A percentile compares a stretch with the other conserved stretches of the same genome.
These are phyloP conservation scores for Rhodotorula sp. DNA, from an alignment of 1,284 basidiomycete species.

Conservation along the genomic window DNA sequence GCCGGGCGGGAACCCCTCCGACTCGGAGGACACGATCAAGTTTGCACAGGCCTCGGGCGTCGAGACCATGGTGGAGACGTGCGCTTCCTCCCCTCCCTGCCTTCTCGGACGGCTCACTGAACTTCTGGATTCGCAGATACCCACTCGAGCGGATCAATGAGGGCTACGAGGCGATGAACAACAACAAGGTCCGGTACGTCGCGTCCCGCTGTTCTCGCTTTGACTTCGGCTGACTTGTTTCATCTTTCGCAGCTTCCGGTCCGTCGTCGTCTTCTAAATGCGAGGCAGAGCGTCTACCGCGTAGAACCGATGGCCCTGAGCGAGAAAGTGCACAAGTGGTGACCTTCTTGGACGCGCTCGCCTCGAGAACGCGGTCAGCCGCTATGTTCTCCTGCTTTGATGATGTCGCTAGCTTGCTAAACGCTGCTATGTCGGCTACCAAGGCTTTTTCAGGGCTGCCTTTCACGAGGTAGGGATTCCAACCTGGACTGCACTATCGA, in stretches of 20 bases:
- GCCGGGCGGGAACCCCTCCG: slow-evolving; percentile 49
- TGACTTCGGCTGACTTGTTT: not conserved
- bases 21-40: slow-evolving; percentile 50
- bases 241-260: not conserved
- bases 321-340: no score
- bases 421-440: no score
- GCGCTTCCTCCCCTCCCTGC: no score
- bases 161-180: slow-evolving; percentile 50
- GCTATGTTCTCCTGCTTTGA: no score
- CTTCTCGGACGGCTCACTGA: not conserved
- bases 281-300: no score
- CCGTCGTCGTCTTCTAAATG: not conserved
- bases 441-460: no score
- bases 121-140: slow-evolving; percentile 39
- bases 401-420: no score
- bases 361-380: no score
- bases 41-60: slow-evolving; percentile 50
- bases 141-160: slow-evolving; percentile 52
- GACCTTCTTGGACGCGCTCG: no score
- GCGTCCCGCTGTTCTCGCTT: not conserved
- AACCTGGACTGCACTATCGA: no score
- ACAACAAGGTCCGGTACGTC: slow-evolving; percentile 45
- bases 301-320: no score
- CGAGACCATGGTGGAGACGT: slow-evolving; percentile 49
- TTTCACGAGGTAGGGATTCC: no score